Conservation (phyloP, 768 basidiomycete genomes). For the Dentipellis sp. region DNA sequence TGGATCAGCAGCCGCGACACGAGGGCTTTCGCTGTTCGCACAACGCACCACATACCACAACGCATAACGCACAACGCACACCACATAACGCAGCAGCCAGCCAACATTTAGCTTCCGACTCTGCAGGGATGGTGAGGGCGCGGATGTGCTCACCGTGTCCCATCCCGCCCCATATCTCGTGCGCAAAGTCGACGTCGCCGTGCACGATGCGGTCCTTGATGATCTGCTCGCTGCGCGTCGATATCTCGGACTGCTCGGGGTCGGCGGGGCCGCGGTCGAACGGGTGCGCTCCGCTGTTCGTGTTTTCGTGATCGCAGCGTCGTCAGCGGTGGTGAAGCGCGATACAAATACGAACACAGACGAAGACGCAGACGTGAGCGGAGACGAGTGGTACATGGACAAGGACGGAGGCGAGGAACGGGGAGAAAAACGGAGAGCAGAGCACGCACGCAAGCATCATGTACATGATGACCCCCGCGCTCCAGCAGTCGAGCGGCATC, state of each 20-base stretch:
- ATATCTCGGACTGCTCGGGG: not conserved
- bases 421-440: too few relatives aligned
- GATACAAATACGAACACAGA: too few relatives aligned
- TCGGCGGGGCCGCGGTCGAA: conserved; percentile 47
- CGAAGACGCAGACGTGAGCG: too few relatives aligned
- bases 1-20: conserved; percentile 53
- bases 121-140: too few relatives aligned
- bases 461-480: conserved; percentile 71
- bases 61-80: not conserved
- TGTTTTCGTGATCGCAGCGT: not conserved
- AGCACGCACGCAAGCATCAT: conserved; percentile 75
- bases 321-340: not conserved
- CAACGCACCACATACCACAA: not conserved
- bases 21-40: conserved; percentile 44
- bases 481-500: conserved; percentile 90
- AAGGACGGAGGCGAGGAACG: not conserved
- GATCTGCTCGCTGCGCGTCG: not conserved
- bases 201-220: conserved; percentile 1
- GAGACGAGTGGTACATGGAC: not conserved
- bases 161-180: conserved; percentile 44
- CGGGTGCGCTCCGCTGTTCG: conserved; percentile 59
- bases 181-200: conserved; percentile 31
- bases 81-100: too few relatives aligned
- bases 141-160: conserved; percentile 41
- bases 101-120: too few relatives aligned